Base-by-base conservation (phyloP, 768 basidiomycete species). In the Pleurotus ostreatus region DNA sequence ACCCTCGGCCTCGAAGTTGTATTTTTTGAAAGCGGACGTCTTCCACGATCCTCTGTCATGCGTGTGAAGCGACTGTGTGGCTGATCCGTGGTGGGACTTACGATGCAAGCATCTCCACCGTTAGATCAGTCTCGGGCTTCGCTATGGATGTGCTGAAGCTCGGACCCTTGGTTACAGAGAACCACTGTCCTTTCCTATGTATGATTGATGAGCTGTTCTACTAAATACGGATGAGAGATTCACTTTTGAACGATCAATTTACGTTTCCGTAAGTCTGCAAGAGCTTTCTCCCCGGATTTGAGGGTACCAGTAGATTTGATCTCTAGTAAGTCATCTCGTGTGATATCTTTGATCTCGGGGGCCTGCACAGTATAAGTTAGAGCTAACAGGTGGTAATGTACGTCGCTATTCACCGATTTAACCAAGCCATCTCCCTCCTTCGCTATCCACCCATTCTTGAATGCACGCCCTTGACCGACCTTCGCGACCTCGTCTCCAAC, bases 1-100 rank as follows among this genome's bases (percentile, higher is more conserved):
- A 52, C 97, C 97, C 60, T 94, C 94, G 0, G 97, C 95, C 62
- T 96, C 94, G 63, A 98, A 98, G 73, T 99, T 99, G 74, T 98
- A 99, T 70, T 95, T 94, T 70, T 99, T 99, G 82, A 92, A 99
- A 7, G 79, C 81, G 1, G 96, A 82, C 0, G 85, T 87, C 71
- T 97, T 95, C 97, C 97, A 98, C 15, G 91, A 75, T 5, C 95
- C 97, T 39, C 96, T 98, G 63, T 4, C 47, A 46, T 16, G 13
- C 38, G 20, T 25, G 52, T 61, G 55, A 60, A 58, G 45, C 55
- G 58, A 56, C 37, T 26, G 43, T 38, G 18, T 43, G 16, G 46
- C 49, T 56, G 23, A 44, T 12, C 11, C 25, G 7, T 34, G 44
- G 38, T 34, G 39, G 20, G 5, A 76, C 90, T 44, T 65, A 98